phyloP scores from a whole-genome alignment of 2,329 filamentous ascomycete genomes.

The Ophiostoma sp. region DNA sequence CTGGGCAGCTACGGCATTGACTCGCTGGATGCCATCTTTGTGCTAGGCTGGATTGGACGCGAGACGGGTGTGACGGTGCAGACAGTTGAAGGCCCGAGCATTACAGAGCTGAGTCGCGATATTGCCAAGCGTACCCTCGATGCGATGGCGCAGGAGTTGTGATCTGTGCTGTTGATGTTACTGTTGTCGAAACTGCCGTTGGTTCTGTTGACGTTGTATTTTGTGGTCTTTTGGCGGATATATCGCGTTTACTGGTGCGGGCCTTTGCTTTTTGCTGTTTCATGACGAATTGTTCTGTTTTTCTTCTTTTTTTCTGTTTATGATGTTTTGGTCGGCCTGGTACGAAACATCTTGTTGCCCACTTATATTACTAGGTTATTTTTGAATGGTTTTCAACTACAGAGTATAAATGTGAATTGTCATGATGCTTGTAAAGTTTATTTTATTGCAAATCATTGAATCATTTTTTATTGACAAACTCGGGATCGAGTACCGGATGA shows the following conservation, averaged over 20 bases:
- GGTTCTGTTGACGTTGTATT: background rate
- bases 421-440: background rate
- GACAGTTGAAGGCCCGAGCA: constrained; percentile 27
- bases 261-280: background rate
- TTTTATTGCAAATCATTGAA: background rate
- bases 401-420: background rate
- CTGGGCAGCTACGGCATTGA: constrained; percentile 29
- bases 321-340: background rate
- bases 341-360: background rate
- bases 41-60: constrained; percentile 28
- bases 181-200: background rate
- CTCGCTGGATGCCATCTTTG: constrained; percentile 29
- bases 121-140: constrained; percentile 20
- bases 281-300: background rate
- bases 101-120: constrained; percentile 23
- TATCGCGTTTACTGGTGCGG: too few species aligned
- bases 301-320: background rate
- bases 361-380: too few species aligned
- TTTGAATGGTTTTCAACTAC: too few species aligned
- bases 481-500: background rate
- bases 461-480: too few species aligned
- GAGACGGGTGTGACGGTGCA: constrained; percentile 28
- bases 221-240: background rate
- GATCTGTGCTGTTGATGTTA: background rate
- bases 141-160: background rate